Evolutionary conservation across 2,329 filamentous ascomycete species (phyloP).

Genomic region (Colletotrichum siamense): DNA sequence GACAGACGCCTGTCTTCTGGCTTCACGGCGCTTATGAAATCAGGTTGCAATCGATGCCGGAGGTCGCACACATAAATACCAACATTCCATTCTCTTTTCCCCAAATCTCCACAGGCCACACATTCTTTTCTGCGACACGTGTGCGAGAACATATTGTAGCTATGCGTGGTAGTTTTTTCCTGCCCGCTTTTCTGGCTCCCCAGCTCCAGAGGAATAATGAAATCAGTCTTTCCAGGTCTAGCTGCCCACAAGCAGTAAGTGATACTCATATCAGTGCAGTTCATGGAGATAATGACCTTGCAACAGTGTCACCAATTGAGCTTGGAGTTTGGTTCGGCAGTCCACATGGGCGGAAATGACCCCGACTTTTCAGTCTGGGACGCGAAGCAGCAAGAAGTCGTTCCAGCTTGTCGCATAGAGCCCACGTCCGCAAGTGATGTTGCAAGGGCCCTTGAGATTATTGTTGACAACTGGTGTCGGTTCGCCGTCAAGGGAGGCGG

Average conservation of each 20-base stretch:
- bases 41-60: not conserved
- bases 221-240: not conserved
- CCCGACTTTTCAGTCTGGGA: not conserved
- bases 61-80: not conserved
- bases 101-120: not conserved
- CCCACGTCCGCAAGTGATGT: not conserved
- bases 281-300: accelerated
- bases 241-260: not conserved
- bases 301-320: not conserved
- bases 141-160: accelerated
- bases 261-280: not conserved
- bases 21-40: not conserved
- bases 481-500: not conserved
- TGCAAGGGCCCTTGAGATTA: not conserved
- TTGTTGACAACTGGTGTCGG: not conserved
- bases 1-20: not conserved
- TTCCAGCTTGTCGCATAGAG: not conserved
- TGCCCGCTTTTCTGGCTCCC: not conserved
- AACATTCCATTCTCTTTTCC: not conserved
- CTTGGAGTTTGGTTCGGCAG: not conserved
- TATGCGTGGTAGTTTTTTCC: not conserved
- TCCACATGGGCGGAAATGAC: not conserved
- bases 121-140: accelerated
- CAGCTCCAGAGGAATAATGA: not conserved
- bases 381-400: not conserved